Percentiles rank a stretch among this genome's conserved stretches.
These are phyloP conservation scores for Pythium phragmiticola DNA, from an alignment of 352 stramenopile genomes.

Conservation along the genomic window DNA sequence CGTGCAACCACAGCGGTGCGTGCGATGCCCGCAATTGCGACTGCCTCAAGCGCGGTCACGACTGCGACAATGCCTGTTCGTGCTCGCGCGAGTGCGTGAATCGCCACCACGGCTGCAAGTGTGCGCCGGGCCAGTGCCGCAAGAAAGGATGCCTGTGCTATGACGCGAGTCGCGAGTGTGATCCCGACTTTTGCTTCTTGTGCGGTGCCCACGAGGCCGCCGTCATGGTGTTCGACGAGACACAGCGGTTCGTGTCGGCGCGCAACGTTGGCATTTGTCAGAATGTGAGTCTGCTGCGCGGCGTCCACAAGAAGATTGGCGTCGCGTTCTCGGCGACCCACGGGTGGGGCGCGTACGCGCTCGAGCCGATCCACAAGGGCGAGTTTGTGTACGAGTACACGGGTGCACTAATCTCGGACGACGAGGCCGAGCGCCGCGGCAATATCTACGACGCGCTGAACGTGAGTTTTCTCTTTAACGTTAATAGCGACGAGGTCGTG, in stretches of 20 bases:
- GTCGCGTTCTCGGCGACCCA: conserved; percentile 51
- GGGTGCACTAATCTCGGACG: conserved; percentile 52
- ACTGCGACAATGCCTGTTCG: conserved; percentile 59
- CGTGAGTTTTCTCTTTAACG: conserved; percentile 90
- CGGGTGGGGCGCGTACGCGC: conserved; percentile 50
- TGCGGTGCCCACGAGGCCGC: conserved; percentile 64
- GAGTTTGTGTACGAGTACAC: conserved; percentile 70
- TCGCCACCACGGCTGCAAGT: conserved; percentile 68
- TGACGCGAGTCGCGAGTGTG: conserved; percentile 52
- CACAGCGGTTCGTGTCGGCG: conserved; percentile 26
- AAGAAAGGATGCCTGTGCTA: conserved; percentile 60
- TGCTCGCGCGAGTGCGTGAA: conserved; percentile 65
- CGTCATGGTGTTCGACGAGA: conserved; percentile 44
- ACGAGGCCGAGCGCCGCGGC: conserved; percentile 66
- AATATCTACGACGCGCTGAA: conserved; percentile 79
- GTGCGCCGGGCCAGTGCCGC: conserved; percentile 47
- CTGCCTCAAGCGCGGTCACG: conserved; percentile 50
- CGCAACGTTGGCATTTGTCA: conserved; percentile 46
- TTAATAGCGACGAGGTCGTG: conserved; percentile 85
- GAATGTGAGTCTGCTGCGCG: conserved; percentile 63
- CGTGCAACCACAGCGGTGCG: conserved; percentile 56
- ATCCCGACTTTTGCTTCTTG: conserved; percentile 71
- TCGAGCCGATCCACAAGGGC: conserved; percentile 35
- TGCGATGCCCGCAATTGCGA: conserved; percentile 46
- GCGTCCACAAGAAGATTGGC: conserved; percentile 40